Percentiles rank a stretch among this genome's conserved stretches.
phyloP scores from a whole-genome alignment of 257 asterid species.

The Penstemon newberryi region DNA sequence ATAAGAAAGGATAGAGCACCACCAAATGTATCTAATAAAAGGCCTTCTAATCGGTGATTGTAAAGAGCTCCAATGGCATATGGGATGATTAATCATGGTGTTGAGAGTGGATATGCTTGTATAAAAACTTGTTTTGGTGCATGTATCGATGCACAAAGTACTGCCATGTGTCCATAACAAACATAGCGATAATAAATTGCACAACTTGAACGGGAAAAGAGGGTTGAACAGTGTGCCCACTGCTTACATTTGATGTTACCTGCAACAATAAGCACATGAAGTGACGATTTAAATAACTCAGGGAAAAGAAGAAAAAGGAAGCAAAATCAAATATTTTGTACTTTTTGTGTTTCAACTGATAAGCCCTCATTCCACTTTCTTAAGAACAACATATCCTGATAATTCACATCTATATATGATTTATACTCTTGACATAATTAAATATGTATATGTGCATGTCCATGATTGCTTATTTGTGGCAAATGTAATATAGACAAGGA shows the following conservation, averaged over 20 bases:
- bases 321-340: neutral
- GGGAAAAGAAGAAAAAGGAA: neutral
- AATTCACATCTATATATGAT: no score
- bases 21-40: constrained; percentile 76
- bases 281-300: constrained; percentile 22
- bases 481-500: no score
- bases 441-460: no score
- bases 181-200: constrained; percentile 72
- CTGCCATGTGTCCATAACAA: constrained; percentile 95
- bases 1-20: constrained; percentile 83
- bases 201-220: constrained; percentile 50
- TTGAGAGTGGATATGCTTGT: constrained; percentile 79
- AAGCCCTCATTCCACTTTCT: no score
- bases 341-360: neutral
- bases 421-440: no score
- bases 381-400: no score
- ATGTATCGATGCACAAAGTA: constrained; percentile 93
- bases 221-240: constrained; percentile 51
- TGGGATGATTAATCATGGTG: constrained; percentile 79
- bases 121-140: constrained; percentile 86
- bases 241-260: constrained; percentile 58
- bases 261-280: constrained; percentile 42
- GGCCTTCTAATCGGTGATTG: constrained; percentile 91
- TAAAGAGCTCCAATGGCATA: constrained; percentile 85
- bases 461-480: no score